These are phyloP conservation scores for Cytospora chrysosperma DNA, from an alignment of 2,329 filamentous ascomycete species.

Conservation along the genomic window DNA sequence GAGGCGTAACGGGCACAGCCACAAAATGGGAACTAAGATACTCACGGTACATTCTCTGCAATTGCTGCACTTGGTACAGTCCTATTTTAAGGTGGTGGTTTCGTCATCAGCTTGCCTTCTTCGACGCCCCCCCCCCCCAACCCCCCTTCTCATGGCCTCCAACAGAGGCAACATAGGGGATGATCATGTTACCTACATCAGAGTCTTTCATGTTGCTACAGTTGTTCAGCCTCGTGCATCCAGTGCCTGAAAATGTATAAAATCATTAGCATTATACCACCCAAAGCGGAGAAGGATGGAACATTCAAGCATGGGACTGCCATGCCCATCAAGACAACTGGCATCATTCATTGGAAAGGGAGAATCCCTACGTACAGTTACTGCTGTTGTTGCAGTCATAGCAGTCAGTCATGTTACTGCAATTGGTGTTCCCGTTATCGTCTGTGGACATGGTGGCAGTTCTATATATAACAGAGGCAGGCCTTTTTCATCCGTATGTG, in stretches of 20 bases:
- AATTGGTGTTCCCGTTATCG: slow-evolving; percentile 16
- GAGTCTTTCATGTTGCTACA: slow-evolving; percentile 19
- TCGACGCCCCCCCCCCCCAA: neutral
- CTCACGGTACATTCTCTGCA: slow-evolving; percentile 5
- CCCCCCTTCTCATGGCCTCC: too few species aligned
- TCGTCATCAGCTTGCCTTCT: too few species aligned
- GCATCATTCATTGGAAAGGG: neutral
- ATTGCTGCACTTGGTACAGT: slow-evolving; percentile 9
- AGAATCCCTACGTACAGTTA: slow-evolving; percentile 13
- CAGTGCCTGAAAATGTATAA: neutral
- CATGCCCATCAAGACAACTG: too few species aligned
- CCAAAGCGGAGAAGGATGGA: too few species aligned
- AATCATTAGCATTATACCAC: too few species aligned
- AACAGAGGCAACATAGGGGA: neutral
- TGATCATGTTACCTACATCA: neutral
- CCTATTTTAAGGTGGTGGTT: neutral
- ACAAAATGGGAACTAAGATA: neutral
- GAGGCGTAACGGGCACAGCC: neutral
- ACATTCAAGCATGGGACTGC: neutral
- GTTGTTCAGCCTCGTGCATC: neutral
- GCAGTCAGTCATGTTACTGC: slow-evolving; percentile 21
- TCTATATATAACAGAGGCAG: neutral
- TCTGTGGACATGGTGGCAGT: neutral
- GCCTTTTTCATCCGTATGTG: neutral
- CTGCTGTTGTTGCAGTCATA: slow-evolving; percentile 21